Percentiles rank a stretch among this genome's conserved stretches.
phyloP scores from a whole-genome alignment of 1,139 yeast genomes.

The Debaryomyces robertsiae region DNA sequence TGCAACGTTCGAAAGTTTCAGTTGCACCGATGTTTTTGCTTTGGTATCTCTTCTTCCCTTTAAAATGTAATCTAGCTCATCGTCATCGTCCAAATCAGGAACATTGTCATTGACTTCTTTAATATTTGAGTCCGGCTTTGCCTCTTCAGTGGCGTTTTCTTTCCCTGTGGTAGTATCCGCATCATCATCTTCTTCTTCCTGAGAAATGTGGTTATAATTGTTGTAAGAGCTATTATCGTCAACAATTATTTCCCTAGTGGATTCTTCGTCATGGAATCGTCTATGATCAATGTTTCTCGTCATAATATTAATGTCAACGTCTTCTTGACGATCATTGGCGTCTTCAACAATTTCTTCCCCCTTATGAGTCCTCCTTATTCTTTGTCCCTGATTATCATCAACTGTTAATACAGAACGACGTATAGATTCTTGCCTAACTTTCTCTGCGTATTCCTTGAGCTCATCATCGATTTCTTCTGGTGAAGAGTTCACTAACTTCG shows the following conservation, averaged over 20 bases:
- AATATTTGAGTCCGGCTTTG: constrained; percentile 10
- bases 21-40: background rate
- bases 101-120: constrained; percentile 20
- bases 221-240: constrained; percentile 15
- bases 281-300: constrained; percentile 49
- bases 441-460: constrained; percentile 66
- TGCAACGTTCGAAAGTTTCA: constrained; percentile 18
- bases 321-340: constrained; percentile 28
- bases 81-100: constrained; percentile 32
- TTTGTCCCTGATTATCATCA: constrained; percentile 50
- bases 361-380: constrained; percentile 77
- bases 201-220: constrained; percentile 12
- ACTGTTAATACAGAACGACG: constrained; percentile 63
- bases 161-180: constrained; percentile 15
- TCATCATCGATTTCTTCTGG: constrained; percentile 63
- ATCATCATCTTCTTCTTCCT: constrained; percentile 24
- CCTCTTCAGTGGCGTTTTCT: constrained; percentile 5
- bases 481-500: constrained; percentile 32
- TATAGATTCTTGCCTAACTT: constrained; percentile 68
- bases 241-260: constrained; percentile 15
- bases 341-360: constrained; percentile 82
- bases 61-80: constrained; percentile 19
- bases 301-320: constrained; percentile 36
- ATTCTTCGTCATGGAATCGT: constrained; percentile 27
- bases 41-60: constrained; percentile 12